Conservation (phyloP, 2,329 filamentous ascomycete species). For the Talaromyces islandicus region DNA sequence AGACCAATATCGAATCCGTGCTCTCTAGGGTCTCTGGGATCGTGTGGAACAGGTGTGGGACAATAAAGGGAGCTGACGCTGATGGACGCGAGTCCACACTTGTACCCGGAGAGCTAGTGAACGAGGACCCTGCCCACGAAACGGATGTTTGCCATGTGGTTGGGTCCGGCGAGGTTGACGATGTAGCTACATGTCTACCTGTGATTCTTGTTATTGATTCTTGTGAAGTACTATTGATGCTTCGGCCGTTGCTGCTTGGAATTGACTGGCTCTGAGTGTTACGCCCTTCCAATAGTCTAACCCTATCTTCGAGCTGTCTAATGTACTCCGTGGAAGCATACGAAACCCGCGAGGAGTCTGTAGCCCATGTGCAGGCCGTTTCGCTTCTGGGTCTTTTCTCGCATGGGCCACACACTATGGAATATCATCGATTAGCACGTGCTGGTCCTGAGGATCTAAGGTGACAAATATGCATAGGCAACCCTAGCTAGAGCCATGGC, state of each 20-base stretch:
- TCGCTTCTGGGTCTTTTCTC: neutral
- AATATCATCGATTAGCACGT: neutral
- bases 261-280: neutral
- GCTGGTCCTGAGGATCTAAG: no score
- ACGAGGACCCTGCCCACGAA: neutral
- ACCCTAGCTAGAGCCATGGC: no score
- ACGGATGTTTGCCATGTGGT: neutral
- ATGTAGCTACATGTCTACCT: neutral
- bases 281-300: neutral
- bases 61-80: neutral
- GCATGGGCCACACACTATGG: slow-evolving; percentile 3
- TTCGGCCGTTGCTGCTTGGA: neutral
- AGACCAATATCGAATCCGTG: neutral
- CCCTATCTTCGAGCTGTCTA: neutral
- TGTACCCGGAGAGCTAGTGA: neutral
- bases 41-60: no score
- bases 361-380: neutral
- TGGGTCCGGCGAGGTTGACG: neutral
- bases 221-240: neutral
- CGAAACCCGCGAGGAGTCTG: neutral
- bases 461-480: no score
- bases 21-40: no score
- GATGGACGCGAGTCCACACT: neutral
- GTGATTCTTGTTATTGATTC: neutral
- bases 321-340: neutral